phyloP scores from a whole-genome alignment of 2,329 filamentous ascomycete genomes.

The Purpureocillium lavendulum region DNA sequence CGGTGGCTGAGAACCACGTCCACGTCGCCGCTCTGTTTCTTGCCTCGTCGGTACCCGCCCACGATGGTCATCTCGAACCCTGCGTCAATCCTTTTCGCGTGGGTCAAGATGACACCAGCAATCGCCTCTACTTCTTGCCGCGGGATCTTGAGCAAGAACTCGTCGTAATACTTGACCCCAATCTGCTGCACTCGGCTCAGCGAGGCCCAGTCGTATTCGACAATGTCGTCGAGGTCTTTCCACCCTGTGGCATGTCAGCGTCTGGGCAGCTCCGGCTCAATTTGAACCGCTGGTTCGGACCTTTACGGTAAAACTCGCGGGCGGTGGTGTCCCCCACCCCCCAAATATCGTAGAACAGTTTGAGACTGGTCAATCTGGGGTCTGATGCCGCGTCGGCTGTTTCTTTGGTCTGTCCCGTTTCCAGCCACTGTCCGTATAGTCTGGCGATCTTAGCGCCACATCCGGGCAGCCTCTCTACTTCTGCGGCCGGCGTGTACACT shows the following conservation, averaged over 20 bases:
- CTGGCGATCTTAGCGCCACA: slow-evolving; percentile 73
- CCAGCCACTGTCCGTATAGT: slow-evolving; percentile 67
- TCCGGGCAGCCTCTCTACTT: slow-evolving; percentile 57
- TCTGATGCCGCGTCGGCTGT: slow-evolving; percentile 57
- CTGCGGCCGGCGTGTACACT: slow-evolving; percentile 16
- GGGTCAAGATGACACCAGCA: slow-evolving; percentile 49
- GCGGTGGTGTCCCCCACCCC: slow-evolving; percentile 82
- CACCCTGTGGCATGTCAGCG: slow-evolving; percentile 42
- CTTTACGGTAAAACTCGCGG: slow-evolving; percentile 67
- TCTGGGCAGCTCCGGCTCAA: no score
- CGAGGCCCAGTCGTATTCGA: slow-evolving; percentile 70
- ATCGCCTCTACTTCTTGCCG: slow-evolving; percentile 68
- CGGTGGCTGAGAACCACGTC: slow-evolving; percentile 79
- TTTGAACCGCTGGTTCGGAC: no score
- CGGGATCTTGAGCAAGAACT: slow-evolving; percentile 65
- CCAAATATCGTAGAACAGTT: slow-evolving; percentile 77
- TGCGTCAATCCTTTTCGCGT: slow-evolving; percentile 55
- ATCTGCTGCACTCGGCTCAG: slow-evolving; percentile 83
- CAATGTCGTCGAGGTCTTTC: slow-evolving; percentile 76
- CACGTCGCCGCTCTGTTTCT: slow-evolving; percentile 67
- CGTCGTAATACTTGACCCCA: slow-evolving; percentile 87
- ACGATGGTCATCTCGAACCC: slow-evolving; percentile 56
- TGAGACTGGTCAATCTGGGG: slow-evolving; percentile 53
- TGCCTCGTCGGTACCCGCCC: slow-evolving; percentile 76
- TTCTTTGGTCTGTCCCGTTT: slow-evolving; percentile 52